Base-by-base conservation (phyloP, 78 protist species). In the Cavenderia fasciculata region DNA sequence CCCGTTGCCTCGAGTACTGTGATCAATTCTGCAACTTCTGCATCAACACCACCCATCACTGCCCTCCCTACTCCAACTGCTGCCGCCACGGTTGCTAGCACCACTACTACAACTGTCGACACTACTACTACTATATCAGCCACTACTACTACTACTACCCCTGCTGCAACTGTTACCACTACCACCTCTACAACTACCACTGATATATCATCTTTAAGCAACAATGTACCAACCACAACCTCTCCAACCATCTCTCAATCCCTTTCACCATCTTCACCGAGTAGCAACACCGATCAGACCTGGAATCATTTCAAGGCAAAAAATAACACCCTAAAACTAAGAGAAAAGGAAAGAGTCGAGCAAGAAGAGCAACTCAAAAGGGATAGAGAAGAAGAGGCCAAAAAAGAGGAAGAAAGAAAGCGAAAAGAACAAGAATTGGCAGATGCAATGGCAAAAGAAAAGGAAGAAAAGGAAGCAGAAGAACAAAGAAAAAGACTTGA, bases 281-380 rank as follows among this genome's bases (percentile, higher is more conserved):
- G n/a, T n/a, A n/a, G n/a, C n/a, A n/a, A n/a, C n/a, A 31, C 56
- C 12, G 86, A 76, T 19, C 33, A 14, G 6, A 76, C 86, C 0
- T 82, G 90, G 90, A 57, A 49, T 47, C 90, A 69, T n/a, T 82
- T 43, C 33, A 82, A 68, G 44, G 57, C 77, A 36, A 82, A 57
- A 25, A 82, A 82, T 68, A 41, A 56, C 31, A 82, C 90, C 10
- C 33, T 82, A 8, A 31, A 69, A 69, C 90, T 68, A 68, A 82
- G 68, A 19, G 90, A 82, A 38, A 82, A 57, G 23, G 90, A 82
- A 38, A 40, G 49, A 21, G 8, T 68, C 31, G 51, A 49, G 4
- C 90, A 82, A 68, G 90, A 49, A 5, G 90, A 82, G 62, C 41
- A 31, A n/a, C 10, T 82, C 18, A 65, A 34, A 57, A 65, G 44